phyloP scores from a whole-genome alignment of 768 basidiomycete species.

The Lyophyllum atratum region DNA sequence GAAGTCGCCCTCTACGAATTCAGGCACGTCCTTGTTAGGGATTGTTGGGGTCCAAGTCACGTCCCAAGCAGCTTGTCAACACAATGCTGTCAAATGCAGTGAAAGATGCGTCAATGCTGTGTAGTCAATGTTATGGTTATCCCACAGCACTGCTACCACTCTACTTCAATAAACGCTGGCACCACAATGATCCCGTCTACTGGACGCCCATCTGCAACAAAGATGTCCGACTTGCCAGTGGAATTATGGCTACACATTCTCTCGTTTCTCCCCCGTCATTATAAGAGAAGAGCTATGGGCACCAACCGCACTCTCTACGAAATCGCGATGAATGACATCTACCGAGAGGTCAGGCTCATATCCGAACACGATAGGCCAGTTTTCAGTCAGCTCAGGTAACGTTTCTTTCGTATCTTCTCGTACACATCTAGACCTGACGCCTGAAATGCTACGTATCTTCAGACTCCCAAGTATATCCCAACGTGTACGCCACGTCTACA shows the following conservation, averaged over 20 bases:
- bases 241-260: neutral
- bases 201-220: neutral
- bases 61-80: too few species aligned
- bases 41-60: too few species aligned
- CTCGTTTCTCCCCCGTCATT: neutral
- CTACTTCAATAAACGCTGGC: too few species aligned
- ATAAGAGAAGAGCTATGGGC: conserved; percentile 27
- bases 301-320: conserved; percentile 30
- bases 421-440: too few species aligned
- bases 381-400: neutral
- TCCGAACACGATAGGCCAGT: conserved; percentile 11
- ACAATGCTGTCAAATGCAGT: too few species aligned
- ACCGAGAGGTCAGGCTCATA: conserved; percentile 30
- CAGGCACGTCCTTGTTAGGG: too few species aligned
- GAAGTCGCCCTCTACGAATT: too few species aligned
- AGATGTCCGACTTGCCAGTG: neutral
- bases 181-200: too few species aligned
- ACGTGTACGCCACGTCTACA: conserved; percentile 26
- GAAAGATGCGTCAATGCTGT: too few species aligned
- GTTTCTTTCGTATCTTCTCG: too few species aligned
- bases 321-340: conserved; percentile 30
- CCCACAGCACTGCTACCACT: too few species aligned
- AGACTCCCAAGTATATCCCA: neutral
- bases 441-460: neutral
- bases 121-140: too few species aligned